A percentile compares a stretch with the other conserved stretches of the same genome.
Conservation (phyloP, 1,284 basidiomycete species). For the Coniferiporia weirii region DNA sequence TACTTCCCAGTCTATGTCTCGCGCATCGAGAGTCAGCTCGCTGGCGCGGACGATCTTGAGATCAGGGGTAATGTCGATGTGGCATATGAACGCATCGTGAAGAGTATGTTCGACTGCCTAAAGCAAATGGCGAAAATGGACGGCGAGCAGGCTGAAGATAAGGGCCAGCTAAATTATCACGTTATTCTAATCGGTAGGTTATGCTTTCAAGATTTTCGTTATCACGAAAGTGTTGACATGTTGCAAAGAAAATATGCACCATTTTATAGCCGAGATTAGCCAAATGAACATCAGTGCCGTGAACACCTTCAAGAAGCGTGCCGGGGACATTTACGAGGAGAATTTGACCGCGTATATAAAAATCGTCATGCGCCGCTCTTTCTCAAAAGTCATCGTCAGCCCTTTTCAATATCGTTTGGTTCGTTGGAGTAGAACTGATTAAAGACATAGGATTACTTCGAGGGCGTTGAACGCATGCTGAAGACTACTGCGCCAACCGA, state of each 20-base stretch:
- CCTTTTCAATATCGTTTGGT: background rate
- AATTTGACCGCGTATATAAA: conserved; percentile 84
- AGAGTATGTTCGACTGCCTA: conserved; percentile 86
- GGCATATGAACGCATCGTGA: conserved; percentile 85
- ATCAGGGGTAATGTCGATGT: conserved; percentile 76
- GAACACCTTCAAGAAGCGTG: conserved; percentile 63
- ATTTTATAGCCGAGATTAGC: conserved; percentile 80
- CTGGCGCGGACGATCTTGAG: conserved; percentile 69
- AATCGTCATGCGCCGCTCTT: conserved; percentile 81
- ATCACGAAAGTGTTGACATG: background rate
- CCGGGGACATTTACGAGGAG: conserved; percentile 83
- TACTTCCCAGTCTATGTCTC: conserved; percentile 88
- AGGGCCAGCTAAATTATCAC: conserved; percentile 94
- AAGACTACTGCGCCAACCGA: conserved; percentile 80
- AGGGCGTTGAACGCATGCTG: conserved; percentile 83
- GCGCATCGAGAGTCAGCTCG: conserved; percentile 83
- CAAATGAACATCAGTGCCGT: conserved; percentile 68
- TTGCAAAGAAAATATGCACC: conserved; percentile 87
- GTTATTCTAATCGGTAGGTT: conserved; percentile 89
- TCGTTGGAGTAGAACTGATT: background rate
- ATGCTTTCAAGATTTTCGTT: background rate
- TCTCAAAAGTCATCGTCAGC: conserved; percentile 83
- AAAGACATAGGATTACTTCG: conserved; percentile 80
- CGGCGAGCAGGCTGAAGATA: conserved; percentile 81
- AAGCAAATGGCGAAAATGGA: conserved; percentile 95